A percentile compares a stretch with the other conserved stretches of the same genome.
phyloP scores from a whole-genome alignment of 1,284 basidiomycete genomes.

The Melanopsichium pennsylvanicum region DNA sequence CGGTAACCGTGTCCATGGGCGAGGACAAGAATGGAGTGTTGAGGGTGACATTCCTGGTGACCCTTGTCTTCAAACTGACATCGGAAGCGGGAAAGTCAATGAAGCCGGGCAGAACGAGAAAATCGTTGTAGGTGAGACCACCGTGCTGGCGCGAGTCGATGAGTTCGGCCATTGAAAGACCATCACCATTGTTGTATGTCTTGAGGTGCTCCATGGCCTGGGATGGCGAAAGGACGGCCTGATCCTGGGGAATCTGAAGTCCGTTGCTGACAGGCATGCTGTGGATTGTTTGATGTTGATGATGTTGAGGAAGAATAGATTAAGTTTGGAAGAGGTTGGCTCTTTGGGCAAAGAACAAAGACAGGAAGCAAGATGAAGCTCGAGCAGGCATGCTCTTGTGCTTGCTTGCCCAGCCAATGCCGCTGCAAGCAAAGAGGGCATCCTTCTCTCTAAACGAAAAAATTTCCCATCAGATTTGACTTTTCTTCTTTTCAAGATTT shows the following conservation, averaged over 20 bases:
- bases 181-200: constrained; percentile 80
- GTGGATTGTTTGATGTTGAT: no score
- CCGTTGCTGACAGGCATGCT: constrained; percentile 41
- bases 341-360: constrained; percentile 42
- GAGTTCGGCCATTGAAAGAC: constrained; percentile 83
- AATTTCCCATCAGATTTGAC: no score
- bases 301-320: no score
- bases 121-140: constrained; percentile 86
- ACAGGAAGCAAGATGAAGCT: constrained; percentile 12
- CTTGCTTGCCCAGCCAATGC: no score
- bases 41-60: constrained; percentile 89
- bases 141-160: constrained; percentile 89
- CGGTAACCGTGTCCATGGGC: constrained; percentile 99
- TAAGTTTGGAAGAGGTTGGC: constrained; percentile 31
- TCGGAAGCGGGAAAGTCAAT: constrained; percentile 88
- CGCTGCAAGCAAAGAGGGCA: no score
- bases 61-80: constrained; percentile 82
- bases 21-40: constrained; percentile 97
- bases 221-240: constrained; percentile 47
- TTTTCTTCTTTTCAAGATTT: no score
- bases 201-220: constrained; percentile 57
- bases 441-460: not conserved
- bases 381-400: constrained; percentile 5
- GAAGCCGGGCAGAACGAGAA: constrained; percentile 78
- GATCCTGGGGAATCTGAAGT: constrained; percentile 31